Base-by-base conservation (phyloP, 1,139 yeast species). In the Meyerozyma smithsonii region DNA sequence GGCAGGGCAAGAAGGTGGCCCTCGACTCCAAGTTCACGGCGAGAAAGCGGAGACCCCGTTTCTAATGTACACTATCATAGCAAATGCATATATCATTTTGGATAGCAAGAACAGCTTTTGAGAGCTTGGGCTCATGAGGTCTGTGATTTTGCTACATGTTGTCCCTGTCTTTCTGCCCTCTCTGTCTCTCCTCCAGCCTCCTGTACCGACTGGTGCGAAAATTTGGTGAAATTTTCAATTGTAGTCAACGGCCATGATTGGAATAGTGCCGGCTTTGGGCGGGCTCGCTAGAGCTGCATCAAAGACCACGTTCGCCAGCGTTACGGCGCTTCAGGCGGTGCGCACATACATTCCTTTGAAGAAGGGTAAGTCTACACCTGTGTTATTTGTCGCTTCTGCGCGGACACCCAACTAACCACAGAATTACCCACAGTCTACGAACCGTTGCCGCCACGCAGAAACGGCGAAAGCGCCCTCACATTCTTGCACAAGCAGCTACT, bases 11-110 rank as follows among this genome's bases (percentile, higher is more conserved):
- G 58, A 70, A 67, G 35, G 97, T 90, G 12, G 96, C 97, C 3
- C 74, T 74, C 47, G 98, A 92, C 59, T 85, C 96, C 42, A 88
- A 84, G 59, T 92, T 83, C 62, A 87, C 97, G 3, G 98, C 95
- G 35, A 79, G 99, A 66, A 84, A 84, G 72, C 83, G 99, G 76
- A 79, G 85, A 51, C 81, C 95, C 17, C 74, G 86, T 52, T 92
- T 92, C 62, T 90, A 59, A 46, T 18, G 21, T 17, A 30, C 16
- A 30, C 12, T 30, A 17, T 18, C 21, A 30, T 30, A 18, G 15
- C 15, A 20, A 8, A 20, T 7, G 24, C n/a, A n/a, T n/a, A n/a
- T n/a, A n/a, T n/a, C n/a, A n/a, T n/a, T n/a, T n/a, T n/a, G n/a
- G n/a, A n/a, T n/a, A n/a, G n/a, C n/a, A n/a, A n/a, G n/a, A n/a